Base-by-base conservation (phyloP, 352 stramenopile genomes). In the Achlya hypogyna region DNA sequence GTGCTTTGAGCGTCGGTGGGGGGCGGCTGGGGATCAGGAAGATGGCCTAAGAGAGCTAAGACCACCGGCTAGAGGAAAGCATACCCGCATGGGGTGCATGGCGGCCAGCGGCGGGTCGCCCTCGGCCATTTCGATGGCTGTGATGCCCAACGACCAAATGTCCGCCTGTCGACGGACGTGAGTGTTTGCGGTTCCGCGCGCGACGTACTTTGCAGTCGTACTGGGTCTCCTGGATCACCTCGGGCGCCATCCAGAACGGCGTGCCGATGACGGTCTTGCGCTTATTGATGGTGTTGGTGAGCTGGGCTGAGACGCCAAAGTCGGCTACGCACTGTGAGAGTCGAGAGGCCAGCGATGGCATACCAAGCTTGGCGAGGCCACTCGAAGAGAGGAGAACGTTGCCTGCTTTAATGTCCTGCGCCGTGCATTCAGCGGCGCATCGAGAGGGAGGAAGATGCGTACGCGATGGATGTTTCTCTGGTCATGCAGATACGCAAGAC, bases 191-290 rank as follows among this genome's bases (percentile, higher is more conserved):
- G 35, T 4, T 5, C 8, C 42, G n/a, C 1, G 27, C 1, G 54
- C 12, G 23, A 25, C 38, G n/a, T 56, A 67, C 75, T 63, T 93
- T 94, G 52, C 78, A 74, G 65, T 95, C 83, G 69, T 95, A 93
- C 54, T 86, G 73, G 22, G 88, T 81, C 76, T 96, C 77, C 68
- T 90, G 81, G 51, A 97, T 96, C 35, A 97, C 89, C 65, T 97
- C 88, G 5, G 88, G 88, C 23, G 89, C 88, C 89, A 97, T 96
- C 87, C 88, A 96, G 72, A 94, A 97, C 5, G 89, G 89, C 20
- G 89, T 96, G 27, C 89, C 89, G 42, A 95, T 89, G 31, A 96
- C 87, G 9, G 88, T 96, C 47, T 90, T 84, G n/a, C 88, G 86
- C 71, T 96, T 96, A 56, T 83, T 89, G 66, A 96, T 86, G n/a